Conservation (phyloP, 2,329 filamentous ascomycete species). For the Fusarium sulawesiense region DNA sequence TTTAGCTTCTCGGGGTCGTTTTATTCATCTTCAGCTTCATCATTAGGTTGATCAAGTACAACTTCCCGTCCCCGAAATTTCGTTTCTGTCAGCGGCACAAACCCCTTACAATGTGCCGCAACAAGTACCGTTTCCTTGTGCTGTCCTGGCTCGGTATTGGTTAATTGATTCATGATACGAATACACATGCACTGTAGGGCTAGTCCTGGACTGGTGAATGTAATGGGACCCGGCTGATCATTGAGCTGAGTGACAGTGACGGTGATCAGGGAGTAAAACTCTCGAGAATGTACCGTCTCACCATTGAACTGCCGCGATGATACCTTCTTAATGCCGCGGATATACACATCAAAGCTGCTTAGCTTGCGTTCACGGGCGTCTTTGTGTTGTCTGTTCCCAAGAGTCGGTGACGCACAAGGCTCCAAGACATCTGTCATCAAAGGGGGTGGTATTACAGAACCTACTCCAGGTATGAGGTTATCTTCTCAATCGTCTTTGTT, state of each 20-base stretch:
- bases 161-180: background rate
- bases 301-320: constrained; percentile 15
- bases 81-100: constrained; percentile 7
- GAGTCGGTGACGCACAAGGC: constrained; percentile 16
- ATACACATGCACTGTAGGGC: constrained; percentile 21
- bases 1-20: constrained; percentile 11
- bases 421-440: background rate
- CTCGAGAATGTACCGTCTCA: background rate
- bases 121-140: constrained; percentile 14
- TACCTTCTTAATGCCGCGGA: constrained; percentile 21
- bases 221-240: constrained; percentile 10
- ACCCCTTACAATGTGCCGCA: background rate
- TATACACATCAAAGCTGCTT: constrained; percentile 20
- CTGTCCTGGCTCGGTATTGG: background rate
- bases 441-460: background rate
- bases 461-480: background rate
- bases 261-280: constrained; percentile 21
- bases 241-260: constrained; percentile 15
- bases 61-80: constrained; percentile 18
- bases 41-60: background rate
- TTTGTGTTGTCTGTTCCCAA: constrained; percentile 4
- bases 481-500: background rate
- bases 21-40: background rate
- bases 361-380: constrained; percentile 17
- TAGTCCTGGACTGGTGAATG: background rate